These are phyloP conservation scores for Metschnikowia gelsemii DNA, from an alignment of 805 yeast genomes.

Conservation along the genomic window DNA sequence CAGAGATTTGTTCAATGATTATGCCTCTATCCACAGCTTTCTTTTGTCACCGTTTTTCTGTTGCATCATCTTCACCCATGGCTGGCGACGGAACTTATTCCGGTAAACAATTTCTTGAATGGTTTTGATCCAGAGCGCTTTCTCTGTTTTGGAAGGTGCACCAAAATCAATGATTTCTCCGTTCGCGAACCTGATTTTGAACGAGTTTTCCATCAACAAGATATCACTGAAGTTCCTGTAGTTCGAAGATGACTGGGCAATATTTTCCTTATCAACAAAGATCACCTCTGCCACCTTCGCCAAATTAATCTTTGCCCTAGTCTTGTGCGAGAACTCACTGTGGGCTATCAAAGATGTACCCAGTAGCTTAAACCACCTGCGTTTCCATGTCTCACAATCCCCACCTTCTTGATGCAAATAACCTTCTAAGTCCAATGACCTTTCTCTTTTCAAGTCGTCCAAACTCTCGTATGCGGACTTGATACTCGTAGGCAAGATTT, in stretches of 20 bases:
- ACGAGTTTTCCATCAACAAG: constrained; percentile 65
- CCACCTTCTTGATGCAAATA: constrained; percentile 88
- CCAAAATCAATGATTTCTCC: constrained; percentile 83
- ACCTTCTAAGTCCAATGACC: constrained; percentile 51
- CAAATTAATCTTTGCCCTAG: constrained; percentile 75
- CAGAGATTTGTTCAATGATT: neutral
- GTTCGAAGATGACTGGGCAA: constrained; percentile 27
- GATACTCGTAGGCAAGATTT: constrained; percentile 70
- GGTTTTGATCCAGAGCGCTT: constrained; percentile 61
- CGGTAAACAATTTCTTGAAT: constrained; percentile 56
- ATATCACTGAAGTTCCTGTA: constrained; percentile 72
- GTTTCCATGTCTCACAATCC: constrained; percentile 71
- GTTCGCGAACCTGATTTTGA: constrained; percentile 71
- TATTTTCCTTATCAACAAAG: constrained; percentile 42
- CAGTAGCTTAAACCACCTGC: constrained; percentile 70
- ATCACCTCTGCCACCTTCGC: constrained; percentile 59
- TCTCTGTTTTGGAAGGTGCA: constrained; percentile 68
- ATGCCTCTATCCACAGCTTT: constrained; percentile 8
- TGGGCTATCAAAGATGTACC: constrained; percentile 76
- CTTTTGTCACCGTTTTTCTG: constrained; percentile 18
- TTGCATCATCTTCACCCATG: constrained; percentile 56
- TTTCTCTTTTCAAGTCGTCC: constrained; percentile 31
- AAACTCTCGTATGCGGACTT: constrained; percentile 42
- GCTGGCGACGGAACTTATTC: constrained; percentile 57
- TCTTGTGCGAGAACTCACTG: constrained; percentile 63